These are phyloP conservation scores for Fusarium albidum DNA, from an alignment of 2,329 filamentous ascomycete species.

Conservation along the genomic window DNA sequence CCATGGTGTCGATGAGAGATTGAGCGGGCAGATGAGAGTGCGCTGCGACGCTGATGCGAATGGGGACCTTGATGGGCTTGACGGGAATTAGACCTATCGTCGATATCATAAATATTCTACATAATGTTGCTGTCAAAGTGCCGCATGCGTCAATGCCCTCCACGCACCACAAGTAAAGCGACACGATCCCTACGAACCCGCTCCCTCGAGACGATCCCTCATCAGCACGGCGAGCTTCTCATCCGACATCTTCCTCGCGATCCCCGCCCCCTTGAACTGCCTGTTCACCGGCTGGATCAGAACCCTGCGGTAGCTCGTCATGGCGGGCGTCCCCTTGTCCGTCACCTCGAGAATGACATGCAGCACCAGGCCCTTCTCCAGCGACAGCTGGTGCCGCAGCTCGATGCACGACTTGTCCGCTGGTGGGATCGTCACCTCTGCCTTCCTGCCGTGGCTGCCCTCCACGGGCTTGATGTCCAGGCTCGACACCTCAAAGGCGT, in stretches of 20 bases:
- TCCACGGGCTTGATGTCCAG: constrained; percentile 3
- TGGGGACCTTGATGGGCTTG: too few species aligned
- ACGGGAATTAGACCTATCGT: too few species aligned
- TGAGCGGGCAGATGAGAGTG: too few species aligned
- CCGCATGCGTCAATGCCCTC: too few species aligned
- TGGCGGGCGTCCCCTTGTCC: constrained; percentile 12
- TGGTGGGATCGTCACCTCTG: constrained; percentile 4
- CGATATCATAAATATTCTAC: too few species aligned
- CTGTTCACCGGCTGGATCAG: constrained; percentile 22
- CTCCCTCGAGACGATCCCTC: too few species aligned
- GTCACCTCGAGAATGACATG: constrained; percentile 28
- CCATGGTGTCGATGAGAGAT: constrained; percentile 21
- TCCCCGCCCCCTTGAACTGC: constrained; percentile 5
- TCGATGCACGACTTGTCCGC: constrained; percentile 18
- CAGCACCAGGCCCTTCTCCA: constrained; percentile 18
- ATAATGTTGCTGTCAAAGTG: too few species aligned
- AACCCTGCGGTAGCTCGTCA: constrained; percentile 26
- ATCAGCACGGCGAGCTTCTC: constrained; percentile 3
- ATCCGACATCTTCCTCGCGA: constrained; percentile 1
- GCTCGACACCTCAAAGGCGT: constrained; percentile 6
- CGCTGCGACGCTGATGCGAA: too few species aligned
- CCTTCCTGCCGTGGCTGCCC: constrained; percentile 4
- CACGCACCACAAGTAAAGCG: too few species aligned
- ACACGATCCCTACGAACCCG: too few species aligned
- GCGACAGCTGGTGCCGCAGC: constrained; percentile 13